These are phyloP conservation scores for Polymyxa betae DNA, from an alignment of 208 protist genomes.

Conservation along the genomic window DNA sequence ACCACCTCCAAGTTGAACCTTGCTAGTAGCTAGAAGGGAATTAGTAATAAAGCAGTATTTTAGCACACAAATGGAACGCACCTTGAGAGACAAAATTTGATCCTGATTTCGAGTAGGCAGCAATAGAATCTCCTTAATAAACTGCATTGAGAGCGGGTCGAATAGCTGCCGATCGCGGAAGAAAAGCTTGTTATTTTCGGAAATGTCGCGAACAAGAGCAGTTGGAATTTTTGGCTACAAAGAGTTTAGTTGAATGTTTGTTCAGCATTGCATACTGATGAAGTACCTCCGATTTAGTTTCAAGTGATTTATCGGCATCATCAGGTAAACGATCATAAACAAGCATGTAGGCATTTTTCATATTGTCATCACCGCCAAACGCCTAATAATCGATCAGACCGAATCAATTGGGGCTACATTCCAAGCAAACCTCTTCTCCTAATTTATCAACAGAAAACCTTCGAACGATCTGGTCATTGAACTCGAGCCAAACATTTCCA, in stretches of 20 bases:
- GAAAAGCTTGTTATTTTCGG: not conserved
- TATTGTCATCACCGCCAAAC: constrained; percentile 48
- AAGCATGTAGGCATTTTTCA: constrained; percentile 57
- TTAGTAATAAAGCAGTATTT: not conserved
- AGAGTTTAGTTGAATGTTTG: not conserved
- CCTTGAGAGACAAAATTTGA: not conserved
- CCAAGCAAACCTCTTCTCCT: constrained; percentile 2
- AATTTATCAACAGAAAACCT: constrained; percentile 46
- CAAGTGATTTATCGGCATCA: not conserved
- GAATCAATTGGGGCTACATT: not conserved
- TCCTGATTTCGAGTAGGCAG: not conserved
- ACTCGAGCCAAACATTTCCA: constrained; percentile 20
- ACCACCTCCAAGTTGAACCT: constrained; percentile 3
- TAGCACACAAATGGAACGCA: not conserved
- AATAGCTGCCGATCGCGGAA: constrained; percentile 44
- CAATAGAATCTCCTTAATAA: constrained; percentile 10
- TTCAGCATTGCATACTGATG: not conserved
- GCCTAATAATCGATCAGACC: not conserved
- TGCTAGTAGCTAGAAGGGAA: not conserved
- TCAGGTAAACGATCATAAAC: constrained; percentile 38
- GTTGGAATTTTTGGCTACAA: not conserved
- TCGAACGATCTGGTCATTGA: constrained; percentile 53
- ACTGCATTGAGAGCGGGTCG: not conserved
- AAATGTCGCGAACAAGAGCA: not conserved
- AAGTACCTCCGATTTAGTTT: not conserved